Base-by-base conservation (phyloP, 2,329 filamentous ascomycete genomes). In the Aureobasidium sp. region DNA sequence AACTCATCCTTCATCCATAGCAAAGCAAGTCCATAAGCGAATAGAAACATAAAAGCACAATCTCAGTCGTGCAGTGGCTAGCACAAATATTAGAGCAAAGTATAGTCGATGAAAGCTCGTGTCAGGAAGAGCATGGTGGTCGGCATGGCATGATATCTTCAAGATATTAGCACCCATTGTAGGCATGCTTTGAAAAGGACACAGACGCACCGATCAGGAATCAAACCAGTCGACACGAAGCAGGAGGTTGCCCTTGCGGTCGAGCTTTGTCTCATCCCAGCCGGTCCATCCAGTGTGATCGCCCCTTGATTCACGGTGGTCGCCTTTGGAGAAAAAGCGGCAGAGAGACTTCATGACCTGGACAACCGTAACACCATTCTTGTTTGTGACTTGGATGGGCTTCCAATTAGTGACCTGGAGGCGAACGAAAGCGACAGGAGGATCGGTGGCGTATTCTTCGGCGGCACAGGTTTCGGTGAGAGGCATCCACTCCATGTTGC, bases 261-360 rank as follows among this genome's bases (percentile, higher is more conserved):
- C 43, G 38, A 47, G 21, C n/a, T 21, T 21, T 7, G 8, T 27
- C 33, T 27, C 29, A 9, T 58, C 54, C 31, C 40, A 58, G 3
- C 21, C 54, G 7, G 19, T 25, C 54, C 54, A 58, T 7, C 43
- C 54, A 8, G 54, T 58, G 25, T 40, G 43, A 38, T 49, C 54
- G 21, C 33, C 33, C 15, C 10, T 40, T 2, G 21, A 21, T 7
- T 58, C 42, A 5, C 13, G 10, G 8, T 49, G 21, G 10, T 47
- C 17, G 4, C 37, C 21, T 1, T 47, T 29, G 21, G 19, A 17
- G 31, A 57, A 57, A 19, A 57, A 57, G 40, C 31, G 29, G 21
- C 40, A 46, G 13, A 57, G 13, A 15, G 42, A 15, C 7, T 47
- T 57, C 54, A 57, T 57, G 31, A 57, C 54, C n/a, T 57, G 54